Evolutionary conservation across 306 rosid species (phyloP).

Genomic region (Malus sylvestris): DNA sequence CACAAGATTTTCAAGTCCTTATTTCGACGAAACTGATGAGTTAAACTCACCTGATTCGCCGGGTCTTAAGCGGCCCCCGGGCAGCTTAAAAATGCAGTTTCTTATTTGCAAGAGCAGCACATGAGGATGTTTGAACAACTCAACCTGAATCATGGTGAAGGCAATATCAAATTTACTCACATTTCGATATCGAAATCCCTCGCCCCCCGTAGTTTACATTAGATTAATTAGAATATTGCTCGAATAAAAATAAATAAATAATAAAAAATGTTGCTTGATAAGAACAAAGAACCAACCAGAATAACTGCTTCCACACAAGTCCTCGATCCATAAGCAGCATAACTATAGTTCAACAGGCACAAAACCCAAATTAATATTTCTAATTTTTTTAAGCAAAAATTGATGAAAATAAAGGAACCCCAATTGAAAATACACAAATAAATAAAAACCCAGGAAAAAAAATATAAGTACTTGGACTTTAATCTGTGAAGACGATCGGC

Average conservation of each 20-base stretch:
- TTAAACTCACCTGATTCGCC: slow-evolving; percentile 66
- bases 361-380: neutral
- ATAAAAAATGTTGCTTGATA: neutral
- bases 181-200: too few relatives aligned
- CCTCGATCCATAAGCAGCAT: slow-evolving; percentile 64
- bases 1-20: neutral
- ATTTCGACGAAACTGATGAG: neutral
- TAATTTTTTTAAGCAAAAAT: neutral
- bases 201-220: neutral
- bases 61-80: slow-evolving; percentile 85
- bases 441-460: neutral
- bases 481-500: slow-evolving; percentile 46
- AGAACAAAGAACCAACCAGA: slow-evolving; percentile 45
- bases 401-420: neutral
- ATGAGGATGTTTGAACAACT: slow-evolving; percentile 90
- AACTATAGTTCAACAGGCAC: slow-evolving; percentile 33
- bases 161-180: neutral
- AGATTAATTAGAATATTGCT: neutral
- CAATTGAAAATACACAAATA: neutral
- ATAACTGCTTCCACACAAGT: slow-evolving; percentile 69
- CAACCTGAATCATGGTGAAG: slow-evolving; percentile 48
- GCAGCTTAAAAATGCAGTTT: slow-evolving; percentile 71
- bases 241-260: neutral
- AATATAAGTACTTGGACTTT: slow-evolving; percentile 44
- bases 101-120: slow-evolving; percentile 65